Base-by-base conservation (phyloP, 2,329 filamentous ascomycete species). In the Parastagonospora nodorum region DNA sequence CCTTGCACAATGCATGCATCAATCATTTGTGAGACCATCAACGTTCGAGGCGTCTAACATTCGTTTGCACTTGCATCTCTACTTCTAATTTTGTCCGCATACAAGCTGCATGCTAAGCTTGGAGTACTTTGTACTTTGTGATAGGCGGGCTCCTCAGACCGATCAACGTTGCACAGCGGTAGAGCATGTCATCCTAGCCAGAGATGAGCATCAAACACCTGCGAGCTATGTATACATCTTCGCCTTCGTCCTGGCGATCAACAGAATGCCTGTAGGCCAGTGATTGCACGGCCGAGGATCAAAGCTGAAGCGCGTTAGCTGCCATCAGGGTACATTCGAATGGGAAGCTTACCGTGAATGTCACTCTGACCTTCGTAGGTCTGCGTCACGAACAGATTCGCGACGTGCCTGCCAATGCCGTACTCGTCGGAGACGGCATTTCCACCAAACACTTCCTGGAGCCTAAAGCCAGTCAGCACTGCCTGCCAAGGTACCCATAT, bases 341-440 rank as follows among this genome's bases (percentile, higher is more conserved):
- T 42, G 16, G 40, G 38, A 48, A 84, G 19, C 89, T 83, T 78
- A 93, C 91, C 85, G 75, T 97, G 94, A 71, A 97, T 97, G 76
- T 97, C 94, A 70, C 92, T 97, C 77, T 97, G 94, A 16, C 94
- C 94, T 77, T 99, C 94, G 65, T 99, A 99, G 1, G 93, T 97
- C 78, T 97, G 93, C 47, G 93, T 95, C 45, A 99, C 94, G 74
- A 95, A 99, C 58, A 99, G 75, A 74, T 99, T 99, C 49, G 93
- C 88, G 51, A 97, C 94, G 78, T 97, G 94, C 58, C 94, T 85
- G 12, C 91, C 94, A 68, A 99, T 97, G 55, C 87, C 86, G 69
- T 97, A 99, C 77, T 99, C 94, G 66, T 99, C 94, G 68, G 92
- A 96, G 42, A 94, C 91, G n/a, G 94, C 94, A 70, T 99, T 99